phyloP scores from a whole-genome alignment of 75 land plant species.

The Cunninghamia lanceolata region DNA sequence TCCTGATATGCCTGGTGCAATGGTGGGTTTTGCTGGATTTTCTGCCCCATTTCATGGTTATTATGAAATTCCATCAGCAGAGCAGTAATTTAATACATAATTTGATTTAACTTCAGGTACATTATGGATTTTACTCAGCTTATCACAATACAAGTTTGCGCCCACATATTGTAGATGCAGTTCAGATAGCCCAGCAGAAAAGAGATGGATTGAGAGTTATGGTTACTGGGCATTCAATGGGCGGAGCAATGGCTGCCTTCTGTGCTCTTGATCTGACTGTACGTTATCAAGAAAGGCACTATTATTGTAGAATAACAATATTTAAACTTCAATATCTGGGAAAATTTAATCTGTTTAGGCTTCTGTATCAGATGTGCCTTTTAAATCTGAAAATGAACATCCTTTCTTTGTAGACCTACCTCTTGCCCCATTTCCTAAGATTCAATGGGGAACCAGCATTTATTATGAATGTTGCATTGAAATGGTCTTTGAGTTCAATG shows the following conservation, averaged over 20 bases:
- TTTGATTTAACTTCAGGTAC: slow-evolving; percentile 60
- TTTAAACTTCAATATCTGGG: not conserved
- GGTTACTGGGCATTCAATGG: slow-evolving; percentile 96
- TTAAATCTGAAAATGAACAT: not conserved
- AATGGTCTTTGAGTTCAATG: not conserved
- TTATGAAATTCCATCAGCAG: not conserved
- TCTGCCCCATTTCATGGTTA: not conserved
- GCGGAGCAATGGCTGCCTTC: slow-evolving; percentile 95
- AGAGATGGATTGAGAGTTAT: slow-evolving; percentile 54
- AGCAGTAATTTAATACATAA: not conserved
- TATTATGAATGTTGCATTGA: not conserved
- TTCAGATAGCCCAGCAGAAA: slow-evolving; percentile 39
- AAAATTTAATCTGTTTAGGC: not conserved
- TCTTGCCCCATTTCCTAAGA: not conserved
- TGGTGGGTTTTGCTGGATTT: slow-evolving; percentile 44
- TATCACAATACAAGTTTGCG: slow-evolving; percentile 92
- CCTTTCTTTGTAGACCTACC: not conserved
- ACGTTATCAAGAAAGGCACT: slow-evolving; percentile 9
- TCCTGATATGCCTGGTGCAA: slow-evolving; percentile 82
- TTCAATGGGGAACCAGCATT: not conserved
- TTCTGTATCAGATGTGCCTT: not conserved
- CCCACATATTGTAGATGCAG: slow-evolving; percentile 56
- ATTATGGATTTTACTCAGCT: slow-evolving; percentile 87
- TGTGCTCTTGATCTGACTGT: slow-evolving; percentile 93
- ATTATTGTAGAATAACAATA: not conserved